These are phyloP conservation scores for Lipomyces chichibuensis DNA, from an alignment of 805 yeast genomes.

Conservation along the genomic window DNA sequence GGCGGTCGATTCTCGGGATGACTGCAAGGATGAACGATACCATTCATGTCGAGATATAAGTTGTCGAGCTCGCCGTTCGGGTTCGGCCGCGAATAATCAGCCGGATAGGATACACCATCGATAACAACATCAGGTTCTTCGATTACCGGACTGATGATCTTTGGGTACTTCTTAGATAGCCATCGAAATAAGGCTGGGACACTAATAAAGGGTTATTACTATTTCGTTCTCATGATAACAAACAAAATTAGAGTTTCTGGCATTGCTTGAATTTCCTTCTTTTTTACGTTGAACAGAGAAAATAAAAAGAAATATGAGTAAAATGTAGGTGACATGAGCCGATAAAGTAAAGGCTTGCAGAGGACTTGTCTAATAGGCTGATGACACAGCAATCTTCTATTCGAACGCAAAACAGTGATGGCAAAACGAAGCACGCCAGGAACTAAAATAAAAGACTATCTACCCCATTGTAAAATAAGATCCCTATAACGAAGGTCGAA, in stretches of 20 bases:
- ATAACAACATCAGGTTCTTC: constrained; percentile 64
- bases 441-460: constrained; percentile 8
- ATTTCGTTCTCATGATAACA: not conserved
- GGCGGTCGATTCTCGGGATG: constrained; percentile 97
- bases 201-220: constrained; percentile 45
- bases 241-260: constrained; percentile 6
- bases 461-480: constrained; percentile 14
- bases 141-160: constrained; percentile 85
- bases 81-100: constrained; percentile 72
- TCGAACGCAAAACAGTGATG: constrained; percentile 4
- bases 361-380: not conserved
- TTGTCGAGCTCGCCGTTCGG: constrained; percentile 97
- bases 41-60: constrained; percentile 95
- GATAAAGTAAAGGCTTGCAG: not conserved
- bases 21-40: constrained; percentile 98
- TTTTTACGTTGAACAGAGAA: constrained; percentile 18
- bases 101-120: constrained; percentile 66
- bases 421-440: constrained; percentile 1
- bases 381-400: not conserved
- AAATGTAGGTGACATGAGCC: no score
- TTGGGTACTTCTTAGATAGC: constrained; percentile 91
- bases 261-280: not conserved
- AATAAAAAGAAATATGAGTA: not conserved
- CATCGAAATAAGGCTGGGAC: constrained; percentile 98
- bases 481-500: not conserved